phyloP scores from a whole-genome alignment of 495 filamentous ascomycete species.

The Hypomontagnella monticulosa region DNA sequence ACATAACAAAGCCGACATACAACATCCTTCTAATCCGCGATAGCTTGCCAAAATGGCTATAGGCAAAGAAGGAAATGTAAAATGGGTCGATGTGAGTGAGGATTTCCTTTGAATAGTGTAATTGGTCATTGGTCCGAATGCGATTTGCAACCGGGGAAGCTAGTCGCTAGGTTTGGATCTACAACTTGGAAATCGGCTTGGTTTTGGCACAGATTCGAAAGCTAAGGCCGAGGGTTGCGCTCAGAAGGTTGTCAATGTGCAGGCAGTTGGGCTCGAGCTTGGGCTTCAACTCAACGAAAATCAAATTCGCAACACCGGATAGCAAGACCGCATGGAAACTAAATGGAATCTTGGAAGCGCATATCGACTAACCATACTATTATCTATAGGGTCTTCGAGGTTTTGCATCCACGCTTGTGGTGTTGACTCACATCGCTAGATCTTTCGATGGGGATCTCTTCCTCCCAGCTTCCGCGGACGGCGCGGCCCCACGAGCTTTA shows the following conservation, averaged over 20 bases:
- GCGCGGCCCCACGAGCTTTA: conserved; percentile 59
- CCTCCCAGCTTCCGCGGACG: conserved; percentile 59
- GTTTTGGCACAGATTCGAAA: too few species aligned
- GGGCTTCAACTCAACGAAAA: too few species aligned
- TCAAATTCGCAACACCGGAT: conserved; percentile 1
- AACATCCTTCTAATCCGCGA: conserved; percentile 10
- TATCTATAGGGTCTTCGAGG: conserved; percentile 67
- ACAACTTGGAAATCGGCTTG: too few species aligned
- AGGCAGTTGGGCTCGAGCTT: background rate
- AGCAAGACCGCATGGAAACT: background rate
- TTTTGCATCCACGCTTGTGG: conserved; percentile 70
- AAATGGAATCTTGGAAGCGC: background rate
- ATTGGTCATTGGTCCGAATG: background rate
- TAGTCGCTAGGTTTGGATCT: background rate
- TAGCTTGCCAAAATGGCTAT: conserved; percentile 49
- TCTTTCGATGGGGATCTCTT: conserved; percentile 69
- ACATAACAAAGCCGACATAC: conserved; percentile 30
- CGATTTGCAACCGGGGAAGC: background rate
- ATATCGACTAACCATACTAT: conserved; percentile 11
- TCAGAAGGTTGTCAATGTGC: background rate
- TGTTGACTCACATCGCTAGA: conserved; percentile 70
- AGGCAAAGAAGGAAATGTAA: conserved; percentile 65
- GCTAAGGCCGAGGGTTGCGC: too few species aligned
- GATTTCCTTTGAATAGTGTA: background rate
- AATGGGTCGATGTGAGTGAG: conserved; percentile 73